These are phyloP conservation scores for Niveomyces coronatus DNA, from an alignment of 2,329 filamentous ascomycete species.

Conservation along the genomic window DNA sequence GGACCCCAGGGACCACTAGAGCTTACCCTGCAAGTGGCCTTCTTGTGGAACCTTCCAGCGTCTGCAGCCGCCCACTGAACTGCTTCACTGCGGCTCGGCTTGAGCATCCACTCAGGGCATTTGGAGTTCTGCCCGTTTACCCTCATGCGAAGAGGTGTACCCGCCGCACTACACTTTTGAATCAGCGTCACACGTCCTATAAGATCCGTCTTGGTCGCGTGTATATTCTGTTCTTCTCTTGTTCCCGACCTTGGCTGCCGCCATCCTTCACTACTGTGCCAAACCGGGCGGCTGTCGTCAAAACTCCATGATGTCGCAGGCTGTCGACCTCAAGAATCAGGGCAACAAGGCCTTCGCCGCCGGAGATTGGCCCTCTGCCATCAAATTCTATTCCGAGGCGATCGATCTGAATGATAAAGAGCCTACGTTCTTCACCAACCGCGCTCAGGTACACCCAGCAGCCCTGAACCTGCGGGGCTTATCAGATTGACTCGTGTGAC, in stretches of 20 bases:
- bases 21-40: no score
- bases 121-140: no score
- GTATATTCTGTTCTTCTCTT: no score
- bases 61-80: constrained; percentile 5
- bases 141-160: no score
- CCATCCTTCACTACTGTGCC: no score
- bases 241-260: no score
- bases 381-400: constrained; percentile 77
- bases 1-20: background rate
- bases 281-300: constrained; percentile 1
- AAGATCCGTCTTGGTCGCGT: no score
- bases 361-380: constrained; percentile 75
- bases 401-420: constrained; percentile 77
- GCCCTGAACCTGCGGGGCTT: no score
- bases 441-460: constrained; percentile 58
- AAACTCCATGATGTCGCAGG: constrained; percentile 38
- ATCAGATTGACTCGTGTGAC: constrained; percentile 32
- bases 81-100: constrained; percentile 2
- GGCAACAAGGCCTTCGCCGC: constrained; percentile 87
- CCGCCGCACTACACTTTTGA: no score
- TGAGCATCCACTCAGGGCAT: no score
- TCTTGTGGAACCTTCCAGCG: constrained; percentile 9
- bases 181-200: no score
- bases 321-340: constrained; percentile 77
- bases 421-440: constrained; percentile 86